These are phyloP conservation scores for Epichloe brachyelytri DNA, from an alignment of 2,329 filamentous ascomycete species.

Conservation along the genomic window DNA sequence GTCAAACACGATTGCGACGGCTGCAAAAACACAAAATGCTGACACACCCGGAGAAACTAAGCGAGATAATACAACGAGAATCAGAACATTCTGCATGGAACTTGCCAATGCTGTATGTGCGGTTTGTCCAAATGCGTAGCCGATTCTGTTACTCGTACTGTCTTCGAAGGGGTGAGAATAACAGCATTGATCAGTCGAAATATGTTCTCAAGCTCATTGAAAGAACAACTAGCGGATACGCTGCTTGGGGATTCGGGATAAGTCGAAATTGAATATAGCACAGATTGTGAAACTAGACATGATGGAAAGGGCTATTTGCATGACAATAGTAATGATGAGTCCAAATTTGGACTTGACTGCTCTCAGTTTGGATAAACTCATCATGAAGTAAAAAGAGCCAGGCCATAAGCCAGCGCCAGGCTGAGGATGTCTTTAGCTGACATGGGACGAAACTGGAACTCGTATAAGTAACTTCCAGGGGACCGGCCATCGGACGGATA, in stretches of 20 bases:
- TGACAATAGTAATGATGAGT: conserved; percentile 55
- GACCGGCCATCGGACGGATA: conserved; percentile 47
- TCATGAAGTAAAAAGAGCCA: conserved; percentile 53
- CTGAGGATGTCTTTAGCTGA: conserved; percentile 52
- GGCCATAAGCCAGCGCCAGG: conserved; percentile 50
- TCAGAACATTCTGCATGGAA: conserved; percentile 53
- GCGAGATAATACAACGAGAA: conserved; percentile 52
- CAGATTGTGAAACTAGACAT: conserved; percentile 72
- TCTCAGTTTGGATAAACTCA: conserved; percentile 54
- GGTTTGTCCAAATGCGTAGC: conserved; percentile 61
- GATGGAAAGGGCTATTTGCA: conserved; percentile 59
- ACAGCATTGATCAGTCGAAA: conserved; percentile 68
- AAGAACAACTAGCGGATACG: conserved; percentile 65
- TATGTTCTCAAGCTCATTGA: conserved; percentile 66
- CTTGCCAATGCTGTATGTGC: conserved; percentile 56
- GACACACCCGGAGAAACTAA: conserved; percentile 58
- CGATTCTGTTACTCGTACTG: conserved; percentile 55
- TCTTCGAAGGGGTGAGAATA: conserved; percentile 56
- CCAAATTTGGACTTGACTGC: conserved; percentile 67
- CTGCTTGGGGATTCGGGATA: conserved; percentile 63
- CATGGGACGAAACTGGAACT: conserved; percentile 67
- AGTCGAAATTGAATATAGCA: conserved; percentile 59
- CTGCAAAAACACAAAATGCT: conserved; percentile 64
- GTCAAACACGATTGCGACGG: conserved; percentile 63
- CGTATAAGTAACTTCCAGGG: conserved; percentile 50